Evolutionary conservation across 495 filamentous ascomycete species (phyloP).

Genomic region (Staphylotrichum longicolle): DNA sequence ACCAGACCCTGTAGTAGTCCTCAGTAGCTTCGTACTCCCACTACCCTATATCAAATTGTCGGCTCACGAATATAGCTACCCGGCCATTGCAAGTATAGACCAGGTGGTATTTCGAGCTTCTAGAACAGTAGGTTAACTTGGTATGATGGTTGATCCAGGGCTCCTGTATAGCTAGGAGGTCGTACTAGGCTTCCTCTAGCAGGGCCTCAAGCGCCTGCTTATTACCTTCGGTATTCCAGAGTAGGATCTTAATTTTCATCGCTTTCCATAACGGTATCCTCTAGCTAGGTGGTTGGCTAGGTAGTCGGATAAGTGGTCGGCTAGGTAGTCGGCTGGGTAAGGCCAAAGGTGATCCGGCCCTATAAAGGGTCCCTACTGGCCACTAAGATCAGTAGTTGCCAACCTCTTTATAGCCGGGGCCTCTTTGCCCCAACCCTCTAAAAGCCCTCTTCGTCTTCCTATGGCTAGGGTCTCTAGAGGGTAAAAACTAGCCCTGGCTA

Average conservation of each 20-base stretch:
- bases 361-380: too few species aligned
- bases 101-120: slow-evolving; percentile 6
- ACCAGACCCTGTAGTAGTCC: slow-evolving; percentile 8
- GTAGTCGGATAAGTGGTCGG: too few species aligned
- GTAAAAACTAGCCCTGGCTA: too few species aligned
- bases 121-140: slow-evolving; percentile 6
- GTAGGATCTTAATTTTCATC: slow-evolving; percentile 10
- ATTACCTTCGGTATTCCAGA: slow-evolving; percentile 14
- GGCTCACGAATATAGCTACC: slow-evolving; percentile 10
- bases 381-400: too few species aligned
- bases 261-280: background rate
- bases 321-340: too few species aligned
- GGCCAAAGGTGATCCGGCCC: too few species aligned
- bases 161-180: slow-evolving; percentile 10
- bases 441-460: too few species aligned
- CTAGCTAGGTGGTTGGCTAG: too few species aligned
- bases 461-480: too few species aligned
- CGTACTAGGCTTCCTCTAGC: slow-evolving; percentile 6
- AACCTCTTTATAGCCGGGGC: too few species aligned
- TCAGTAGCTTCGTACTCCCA: background rate
- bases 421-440: too few species aligned
- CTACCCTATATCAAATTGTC: background rate
- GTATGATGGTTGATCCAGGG: slow-evolving; percentile 10
- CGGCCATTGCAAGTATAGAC: background rate
- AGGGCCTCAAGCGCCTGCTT: slow-evolving; percentile 8